Evolutionary conservation across 2,329 filamentous ascomycete genomes (phyloP).

Genomic region (Zalaria sp.): DNA sequence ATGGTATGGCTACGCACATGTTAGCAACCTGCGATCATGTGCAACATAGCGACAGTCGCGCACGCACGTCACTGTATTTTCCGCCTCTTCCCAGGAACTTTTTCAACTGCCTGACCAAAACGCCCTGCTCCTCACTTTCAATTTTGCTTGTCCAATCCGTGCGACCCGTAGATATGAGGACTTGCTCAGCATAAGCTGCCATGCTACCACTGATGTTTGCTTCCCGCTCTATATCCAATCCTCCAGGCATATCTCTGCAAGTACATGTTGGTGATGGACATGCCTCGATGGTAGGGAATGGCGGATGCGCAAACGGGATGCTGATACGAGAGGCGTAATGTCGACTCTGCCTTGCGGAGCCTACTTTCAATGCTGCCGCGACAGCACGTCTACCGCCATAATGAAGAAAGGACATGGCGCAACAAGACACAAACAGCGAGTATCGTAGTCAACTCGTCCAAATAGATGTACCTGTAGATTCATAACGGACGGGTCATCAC

Average conservation of each 20-base stretch:
- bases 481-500: no score
- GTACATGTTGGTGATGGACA: conserved; percentile 67
- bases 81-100: conserved; percentile 28
- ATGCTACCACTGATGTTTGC: conserved; percentile 63
- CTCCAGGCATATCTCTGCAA: conserved; percentile 53
- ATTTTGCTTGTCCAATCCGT: conserved; percentile 73
- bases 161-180: conserved; percentile 69
- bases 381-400: not conserved
- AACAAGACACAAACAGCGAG: no score
- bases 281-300: conserved; percentile 33
- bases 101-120: conserved; percentile 58
- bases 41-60: not conserved
- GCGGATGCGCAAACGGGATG: conserved; percentile 16
- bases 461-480: no score
- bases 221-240: conserved; percentile 60
- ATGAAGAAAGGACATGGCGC: not conserved
- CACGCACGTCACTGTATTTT: conserved; percentile 31
- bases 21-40: conserved; percentile 7
- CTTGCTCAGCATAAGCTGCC: conserved; percentile 63
- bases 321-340: conserved; percentile 15
- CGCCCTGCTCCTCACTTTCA: conserved; percentile 55
- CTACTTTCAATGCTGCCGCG: not conserved
- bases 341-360: not conserved
- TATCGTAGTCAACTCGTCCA: no score
- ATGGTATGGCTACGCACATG: conserved; percentile 55